These are phyloP conservation scores for Coniferiporia sulphurascens DNA, from an alignment of 1,284 basidiomycete species.

Conservation along the genomic window DNA sequence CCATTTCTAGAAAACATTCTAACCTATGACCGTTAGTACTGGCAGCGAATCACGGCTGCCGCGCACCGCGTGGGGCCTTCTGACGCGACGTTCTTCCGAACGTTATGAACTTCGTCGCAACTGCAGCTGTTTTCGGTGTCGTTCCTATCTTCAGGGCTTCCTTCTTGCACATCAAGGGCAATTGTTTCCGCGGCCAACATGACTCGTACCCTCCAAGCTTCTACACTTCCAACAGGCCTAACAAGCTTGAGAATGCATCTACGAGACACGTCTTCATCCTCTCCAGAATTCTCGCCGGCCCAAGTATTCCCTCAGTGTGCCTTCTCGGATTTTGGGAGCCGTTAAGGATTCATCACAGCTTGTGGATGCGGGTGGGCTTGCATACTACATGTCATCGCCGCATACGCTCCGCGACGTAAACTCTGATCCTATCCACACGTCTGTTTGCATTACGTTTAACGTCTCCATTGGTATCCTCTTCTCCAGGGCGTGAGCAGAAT, in stretches of 20 bases:
- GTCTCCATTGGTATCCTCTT: conserved; percentile 93
- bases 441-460: conserved; percentile 90
- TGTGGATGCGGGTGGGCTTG: conserved; percentile 86
- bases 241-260: conserved; percentile 96
- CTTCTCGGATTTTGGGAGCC: conserved; percentile 98
- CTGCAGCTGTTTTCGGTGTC: conserved; percentile 85
- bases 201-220: conserved; percentile 98
- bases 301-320: conserved; percentile 84
- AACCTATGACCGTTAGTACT: conserved; percentile 93
- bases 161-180: conserved; percentile 97
- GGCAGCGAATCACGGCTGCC: conserved; percentile 97
- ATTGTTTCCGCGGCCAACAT: conserved; percentile 92
- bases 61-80: conserved; percentile 96
- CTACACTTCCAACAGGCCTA: conserved; percentile 99
- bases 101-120: conserved; percentile 96
- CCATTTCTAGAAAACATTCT: conserved; percentile 99
- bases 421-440: conserved; percentile 90
- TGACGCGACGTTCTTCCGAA: conserved; percentile 97
- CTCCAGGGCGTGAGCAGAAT: conserved; percentile 99
- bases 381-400: conserved; percentile 97
- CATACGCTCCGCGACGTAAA: conserved; percentile 86
- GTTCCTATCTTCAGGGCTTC: conserved; percentile 99
- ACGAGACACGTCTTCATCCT: conserved; percentile 96
- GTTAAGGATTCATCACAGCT: conserved; percentile 92
- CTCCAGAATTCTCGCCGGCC: conserved; percentile 92